Evolutionary conservation across 805 yeast species (phyloP), one percentile per base, ranked within the genome.

Genomic region (Ogataea pilisensis): DNA sequence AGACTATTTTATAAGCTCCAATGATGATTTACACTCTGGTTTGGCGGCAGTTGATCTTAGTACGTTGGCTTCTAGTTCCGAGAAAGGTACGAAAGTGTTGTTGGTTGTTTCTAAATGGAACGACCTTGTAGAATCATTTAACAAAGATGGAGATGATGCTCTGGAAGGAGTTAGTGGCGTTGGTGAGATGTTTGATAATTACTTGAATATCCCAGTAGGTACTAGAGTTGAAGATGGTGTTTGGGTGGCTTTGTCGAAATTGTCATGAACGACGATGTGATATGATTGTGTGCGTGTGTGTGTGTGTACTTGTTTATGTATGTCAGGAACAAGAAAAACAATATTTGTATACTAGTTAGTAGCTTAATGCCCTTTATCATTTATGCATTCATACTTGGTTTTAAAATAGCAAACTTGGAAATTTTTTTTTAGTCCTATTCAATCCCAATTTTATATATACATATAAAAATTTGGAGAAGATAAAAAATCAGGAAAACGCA

Each of bases 211-310:
- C 7, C 82, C 85, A 1, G 58, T 64, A 1, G 76, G 82, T 0
- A 71, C 76, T 0, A 67, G 84, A 43, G 69, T 82, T 2, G 95
- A 86, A 53, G 96, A 88, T 59, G 83, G 81, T 4, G 70, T 80
- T 1, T 54, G 82, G 61, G 76, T 84, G 8, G 73, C 81, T 0
- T 59, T 83, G 34, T 60, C 87, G 0, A 63, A 61, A 40, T 28
- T 50, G n/a, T 32, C 39, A 5, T 38, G 22, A 29, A 11, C 11
- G 6, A 27, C 19, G 22, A n/a, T n/a, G n/a, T n/a, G n/a, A n/a
- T n/a, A n/a, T n/a, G n/a, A n/a, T n/a, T n/a, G n/a, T n/a, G n/a
- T n/a, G n/a, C n/a, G n/a, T n/a, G n/a, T n/a, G n/a, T n/a, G n/a
- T n/a, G n/a, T n/a, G n/a, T n/a, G n/a, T n/a, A n/a, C n/a, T n/a